These are phyloP conservation scores for Paracamarosporium sp. DNA, from an alignment of 2,329 filamentous ascomycete species.

Conservation along the genomic window DNA sequence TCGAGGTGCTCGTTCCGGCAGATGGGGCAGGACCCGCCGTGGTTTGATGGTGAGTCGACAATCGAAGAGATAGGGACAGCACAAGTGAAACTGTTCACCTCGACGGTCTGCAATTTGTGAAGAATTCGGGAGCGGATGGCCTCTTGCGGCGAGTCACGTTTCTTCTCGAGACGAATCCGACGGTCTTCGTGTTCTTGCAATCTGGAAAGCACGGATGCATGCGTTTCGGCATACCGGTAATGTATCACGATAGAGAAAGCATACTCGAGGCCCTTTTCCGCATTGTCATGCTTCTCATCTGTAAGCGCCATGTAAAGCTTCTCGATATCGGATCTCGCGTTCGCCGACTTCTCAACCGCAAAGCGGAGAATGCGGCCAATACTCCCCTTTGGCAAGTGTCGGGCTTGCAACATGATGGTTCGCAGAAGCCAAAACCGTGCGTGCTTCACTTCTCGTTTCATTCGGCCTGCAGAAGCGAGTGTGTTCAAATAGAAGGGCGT, in stretches of 20 bases:
- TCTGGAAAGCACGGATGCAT: constrained; percentile 7
- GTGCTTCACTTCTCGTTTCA: neutral
- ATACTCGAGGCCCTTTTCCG: constrained; percentile 12
- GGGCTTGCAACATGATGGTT: neutral
- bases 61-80: constrained; percentile 20
- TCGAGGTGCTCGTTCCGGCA: constrained; percentile 30
- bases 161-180: neutral
- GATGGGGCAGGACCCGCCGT: constrained; percentile 19
- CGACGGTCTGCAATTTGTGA: neutral
- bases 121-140: constrained; percentile 8
- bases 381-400: constrained; percentile 1
- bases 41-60: constrained; percentile 9
- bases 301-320: constrained; percentile 28
- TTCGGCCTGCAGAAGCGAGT: neutral
- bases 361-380: constrained; percentile 17
- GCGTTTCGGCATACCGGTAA: constrained; percentile 14
- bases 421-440: constrained; percentile 2
- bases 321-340: constrained; percentile 16
- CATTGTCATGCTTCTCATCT: constrained; percentile 6
- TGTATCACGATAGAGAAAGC: constrained; percentile 20
- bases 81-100: constrained; percentile 30
- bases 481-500: neutral
- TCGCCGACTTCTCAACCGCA: constrained; percentile 19
- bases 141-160: neutral
- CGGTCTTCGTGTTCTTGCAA: constrained; percentile 5